A percentile compares a stretch with the other conserved stretches of the same genome.
Conservation (phyloP, 2,329 filamentous ascomycete genomes). For the Zymoseptoria brevis region DNA sequence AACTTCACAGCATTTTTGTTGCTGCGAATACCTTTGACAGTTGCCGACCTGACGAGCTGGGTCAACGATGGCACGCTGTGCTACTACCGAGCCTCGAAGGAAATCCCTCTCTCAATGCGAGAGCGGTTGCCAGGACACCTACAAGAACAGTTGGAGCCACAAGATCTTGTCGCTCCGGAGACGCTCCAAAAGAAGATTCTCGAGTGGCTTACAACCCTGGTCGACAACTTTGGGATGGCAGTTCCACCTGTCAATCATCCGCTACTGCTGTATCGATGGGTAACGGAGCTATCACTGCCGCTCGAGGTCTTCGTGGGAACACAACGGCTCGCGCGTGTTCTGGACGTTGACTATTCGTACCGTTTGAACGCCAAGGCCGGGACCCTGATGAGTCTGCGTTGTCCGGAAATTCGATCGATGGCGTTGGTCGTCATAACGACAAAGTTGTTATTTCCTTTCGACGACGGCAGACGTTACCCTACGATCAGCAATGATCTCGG, state of each 20-base stretch:
- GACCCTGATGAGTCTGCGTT: conserved; percentile 44
- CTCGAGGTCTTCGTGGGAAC: conserved; percentile 57
- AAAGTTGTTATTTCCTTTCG: conserved; percentile 73
- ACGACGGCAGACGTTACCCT: conserved; percentile 47
- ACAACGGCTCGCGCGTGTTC: conserved; percentile 46
- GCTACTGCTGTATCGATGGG: conserved; percentile 59
- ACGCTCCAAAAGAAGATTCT: conserved; percentile 58
- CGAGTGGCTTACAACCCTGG: conserved; percentile 56
- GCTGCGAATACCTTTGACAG: conserved; percentile 65
- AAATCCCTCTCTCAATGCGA: conserved; percentile 56
- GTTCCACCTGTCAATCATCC: conserved; percentile 68
- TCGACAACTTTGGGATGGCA: conserved; percentile 58
- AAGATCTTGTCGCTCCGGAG: conserved; percentile 40
- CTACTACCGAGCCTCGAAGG: conserved; percentile 56
- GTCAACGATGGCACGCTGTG: conserved; percentile 59
- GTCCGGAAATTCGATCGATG: conserved; percentile 69
- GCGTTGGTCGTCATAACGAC: conserved; percentile 64
- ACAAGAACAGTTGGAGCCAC: conserved; percentile 50
- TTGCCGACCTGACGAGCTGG: conserved; percentile 65
- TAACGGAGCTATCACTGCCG: conserved; percentile 67
- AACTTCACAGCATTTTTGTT: conserved; percentile 74
- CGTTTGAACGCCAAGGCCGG: conserved; percentile 20
- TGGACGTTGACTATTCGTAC: conserved; percentile 52
- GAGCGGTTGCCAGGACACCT: conserved; percentile 56
- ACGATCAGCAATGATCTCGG: conserved; percentile 48